Percentiles rank a stretch among this genome's conserved stretches.
phyloP scores from a whole-genome alignment of 2,329 filamentous ascomycete species.

The Diaporthe capsici region DNA sequence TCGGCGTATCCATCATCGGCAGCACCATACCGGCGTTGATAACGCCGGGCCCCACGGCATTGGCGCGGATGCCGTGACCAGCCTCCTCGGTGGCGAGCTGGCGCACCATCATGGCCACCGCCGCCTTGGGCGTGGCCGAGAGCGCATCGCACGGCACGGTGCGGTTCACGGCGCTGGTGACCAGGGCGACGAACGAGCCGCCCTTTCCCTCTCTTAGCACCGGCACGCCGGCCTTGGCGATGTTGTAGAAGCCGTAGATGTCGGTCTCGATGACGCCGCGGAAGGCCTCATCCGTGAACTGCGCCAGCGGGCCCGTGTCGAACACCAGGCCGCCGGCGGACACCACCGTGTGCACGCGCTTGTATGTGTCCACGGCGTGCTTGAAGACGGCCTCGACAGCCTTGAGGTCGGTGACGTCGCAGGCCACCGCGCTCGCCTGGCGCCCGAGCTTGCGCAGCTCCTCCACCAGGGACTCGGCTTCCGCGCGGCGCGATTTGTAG shows the following conservation, averaged over 20 bases:
- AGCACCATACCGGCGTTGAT: conserved; percentile 30
- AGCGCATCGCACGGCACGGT: conserved; percentile 23
- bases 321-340: conserved; percentile 24
- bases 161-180: conserved; percentile 18
- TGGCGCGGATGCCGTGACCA: conserved; percentile 10
- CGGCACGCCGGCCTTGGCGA: conserved; percentile 18
- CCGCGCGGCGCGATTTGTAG: conserved; percentile 1
- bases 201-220: conserved; percentile 2
- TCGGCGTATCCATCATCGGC: conserved; percentile 18
- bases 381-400: conserved; percentile 30
- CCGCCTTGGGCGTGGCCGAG: conserved; percentile 20
- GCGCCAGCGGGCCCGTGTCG: conserved; percentile 12
- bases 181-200: conserved; percentile 27
- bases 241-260: conserved; percentile 30
- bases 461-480: conserved; percentile 22
- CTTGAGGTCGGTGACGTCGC: conserved; percentile 9
- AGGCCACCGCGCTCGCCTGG: conserved; percentile 19
- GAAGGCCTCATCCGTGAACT: conserved; percentile 10
- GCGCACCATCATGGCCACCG: conserved; percentile 20
- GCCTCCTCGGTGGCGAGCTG: conserved; percentile 33
- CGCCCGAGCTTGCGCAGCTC: conserved; percentile 17
- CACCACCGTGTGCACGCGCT: conserved; percentile 29
- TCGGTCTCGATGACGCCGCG: conserved; percentile 27
- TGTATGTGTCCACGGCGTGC: conserved; percentile 19
- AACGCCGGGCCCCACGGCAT: conserved; percentile 2